Conservation (phyloP, 768 basidiomycete species). For the Pseudohyphozyma bogoriensis region DNA sequence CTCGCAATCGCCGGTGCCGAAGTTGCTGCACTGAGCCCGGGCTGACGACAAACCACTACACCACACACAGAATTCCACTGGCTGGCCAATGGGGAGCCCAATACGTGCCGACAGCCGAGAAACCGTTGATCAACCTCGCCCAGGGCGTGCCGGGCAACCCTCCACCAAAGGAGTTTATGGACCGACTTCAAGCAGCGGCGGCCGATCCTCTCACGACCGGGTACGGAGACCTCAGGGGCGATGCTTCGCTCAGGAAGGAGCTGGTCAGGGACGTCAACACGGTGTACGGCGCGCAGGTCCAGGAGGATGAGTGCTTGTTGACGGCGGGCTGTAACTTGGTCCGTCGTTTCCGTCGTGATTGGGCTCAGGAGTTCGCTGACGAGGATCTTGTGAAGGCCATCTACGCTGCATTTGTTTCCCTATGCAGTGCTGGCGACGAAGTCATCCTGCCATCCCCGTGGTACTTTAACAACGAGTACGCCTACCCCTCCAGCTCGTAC, state of each 20-base stretch:
- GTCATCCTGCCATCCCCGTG: slow-evolving; percentile 31
- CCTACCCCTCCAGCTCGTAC: not conserved
- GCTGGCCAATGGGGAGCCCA: slow-evolving; percentile 7
- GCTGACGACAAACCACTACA: too few relatives aligned
- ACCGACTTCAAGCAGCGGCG: slow-evolving; percentile 44
- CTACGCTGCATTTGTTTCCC: slow-evolving; percentile 29
- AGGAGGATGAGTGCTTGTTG: slow-evolving; percentile 15
- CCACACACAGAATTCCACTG: slow-evolving; percentile 13
- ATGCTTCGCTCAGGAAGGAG: slow-evolving; percentile 1
- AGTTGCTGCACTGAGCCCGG: too few relatives aligned
- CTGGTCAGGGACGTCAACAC: slow-evolving; percentile 55
- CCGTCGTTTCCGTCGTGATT: not conserved
- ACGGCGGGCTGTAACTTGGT: slow-evolving; percentile 32
- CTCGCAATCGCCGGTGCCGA: not conserved
- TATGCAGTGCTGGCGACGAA: slow-evolving; percentile 28
- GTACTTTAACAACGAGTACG: slow-evolving; percentile 17
- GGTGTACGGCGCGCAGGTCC: slow-evolving; percentile 41
- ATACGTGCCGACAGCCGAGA: slow-evolving; percentile 2
- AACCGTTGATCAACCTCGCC: slow-evolving; percentile 22
- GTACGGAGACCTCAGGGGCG: slow-evolving; percentile 19
- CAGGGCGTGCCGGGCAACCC: slow-evolving; percentile 55
- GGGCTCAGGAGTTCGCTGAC: not conserved
- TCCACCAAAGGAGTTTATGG: slow-evolving; percentile 49
- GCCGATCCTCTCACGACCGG: slow-evolving; percentile 5
- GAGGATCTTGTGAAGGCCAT: slow-evolving; percentile 27